Base-by-base conservation (phyloP, 192 early-diverging fungal species). In the Spizellomyces sp. region DNA sequence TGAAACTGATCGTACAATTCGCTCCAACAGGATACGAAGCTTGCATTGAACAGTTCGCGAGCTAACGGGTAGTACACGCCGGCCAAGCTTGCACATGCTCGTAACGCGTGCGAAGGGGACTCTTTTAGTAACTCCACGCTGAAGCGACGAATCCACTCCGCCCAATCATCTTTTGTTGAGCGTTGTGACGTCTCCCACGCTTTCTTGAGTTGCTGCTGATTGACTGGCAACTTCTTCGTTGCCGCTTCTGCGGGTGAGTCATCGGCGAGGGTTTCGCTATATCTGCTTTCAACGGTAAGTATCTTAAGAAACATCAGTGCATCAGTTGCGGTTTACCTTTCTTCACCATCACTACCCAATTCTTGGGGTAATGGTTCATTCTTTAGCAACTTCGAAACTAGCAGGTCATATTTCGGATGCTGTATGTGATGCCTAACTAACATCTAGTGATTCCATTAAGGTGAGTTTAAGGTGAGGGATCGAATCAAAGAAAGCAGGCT, bases 11-110 rank as follows among this genome's bases (percentile, higher is more conserved):
- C 95, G 62, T 90, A 85, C 4, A 97, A 84, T 67, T 95, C 94
- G 42, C 89, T 84, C 96, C 96, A 99, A 78, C 95, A 98, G 2
- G 95, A 96, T 12, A 98, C 93, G 80, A 99, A 99, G 8, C 90
- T 94, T 5, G 93, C 93, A 78, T 99, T 99, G 79, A 99, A 99
- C 10, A 99, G 84, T 72, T 96, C 93, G 22, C 88, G 76, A 22
- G 95, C 87, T 10, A 98, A 84, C 9, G 90, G 90, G 64, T 80
- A 80, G 74, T 96, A 93, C 10, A 88, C 89, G 45, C 84, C 79
- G 2, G 95, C 95, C 70, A 99, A 83, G 62, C 82, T 80, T 3
- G 92, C 88, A 72, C 95, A 98, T 0, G 97, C 94, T 47, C 97
- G 85, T 41, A 99, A 85, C 9, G 97, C 91, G 48, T 94, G 93